These are phyloP conservation scores for Microcera coccophila DNA, from an alignment of 2,329 filamentous ascomycete species.

Conservation along the genomic window DNA sequence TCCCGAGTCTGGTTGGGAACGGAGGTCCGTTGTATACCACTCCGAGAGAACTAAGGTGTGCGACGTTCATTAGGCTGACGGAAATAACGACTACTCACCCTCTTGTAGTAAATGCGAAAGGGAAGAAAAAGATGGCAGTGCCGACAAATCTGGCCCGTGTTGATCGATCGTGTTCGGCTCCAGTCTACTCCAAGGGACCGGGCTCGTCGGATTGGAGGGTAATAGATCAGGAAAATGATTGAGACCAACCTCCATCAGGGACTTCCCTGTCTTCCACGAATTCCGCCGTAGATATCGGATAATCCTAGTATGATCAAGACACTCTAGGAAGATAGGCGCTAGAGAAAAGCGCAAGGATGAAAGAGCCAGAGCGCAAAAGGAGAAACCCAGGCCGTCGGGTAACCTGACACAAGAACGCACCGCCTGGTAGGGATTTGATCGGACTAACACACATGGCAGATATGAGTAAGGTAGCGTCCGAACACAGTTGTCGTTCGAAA, in stretches of 20 bases:
- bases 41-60: constrained; percentile 13
- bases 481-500: constrained; percentile 30
- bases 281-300: constrained; percentile 11
- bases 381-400: constrained; percentile 24
- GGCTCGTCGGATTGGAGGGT: constrained; percentile 11
- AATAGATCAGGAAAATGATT: constrained; percentile 8
- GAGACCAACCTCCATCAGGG: constrained; percentile 17
- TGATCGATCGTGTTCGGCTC: constrained; percentile 19
- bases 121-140: constrained; percentile 12
- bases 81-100: constrained; percentile 15
- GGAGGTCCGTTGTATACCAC: constrained; percentile 17
- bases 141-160: constrained; percentile 20
- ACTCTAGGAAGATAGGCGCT: constrained; percentile 10
- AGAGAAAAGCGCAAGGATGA: constrained; percentile 14
- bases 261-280: constrained; percentile 13
- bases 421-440: constrained; percentile 23
- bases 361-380: constrained; percentile 16
- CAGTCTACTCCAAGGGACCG: constrained; percentile 18
- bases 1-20: background rate
- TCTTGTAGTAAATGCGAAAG: constrained; percentile 16
- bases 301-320: constrained; percentile 3
- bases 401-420: too few relatives aligned
- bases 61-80: constrained; percentile 12
- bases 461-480: constrained; percentile 24
- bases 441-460: constrained; percentile 27